phyloP scores from a whole-genome alignment of 1,284 basidiomycete species.

The Malassezia slooffiae region DNA sequence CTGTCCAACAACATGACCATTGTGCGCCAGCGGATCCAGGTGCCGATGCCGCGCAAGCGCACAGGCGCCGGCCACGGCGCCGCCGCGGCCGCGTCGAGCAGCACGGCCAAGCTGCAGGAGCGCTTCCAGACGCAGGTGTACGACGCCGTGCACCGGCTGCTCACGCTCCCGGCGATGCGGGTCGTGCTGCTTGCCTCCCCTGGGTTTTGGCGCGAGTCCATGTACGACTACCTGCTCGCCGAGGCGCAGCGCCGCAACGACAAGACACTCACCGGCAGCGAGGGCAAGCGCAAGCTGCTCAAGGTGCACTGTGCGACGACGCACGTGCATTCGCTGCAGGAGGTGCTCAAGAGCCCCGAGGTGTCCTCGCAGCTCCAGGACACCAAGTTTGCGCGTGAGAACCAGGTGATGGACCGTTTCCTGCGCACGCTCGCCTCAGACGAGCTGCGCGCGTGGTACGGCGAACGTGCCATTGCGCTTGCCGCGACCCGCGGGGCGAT shows the following conservation, averaged over 20 bases:
- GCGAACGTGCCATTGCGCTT: slow-evolving; percentile 79
- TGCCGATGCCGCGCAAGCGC: slow-evolving; percentile 74
- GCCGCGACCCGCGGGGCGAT: slow-evolving; percentile 88
- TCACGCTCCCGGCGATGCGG: slow-evolving; percentile 69
- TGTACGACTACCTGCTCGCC: slow-evolving; percentile 59
- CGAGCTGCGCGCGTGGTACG: slow-evolving; percentile 96
- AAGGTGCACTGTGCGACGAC: slow-evolving; percentile 84
- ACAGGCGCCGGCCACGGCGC: slow-evolving; percentile 36
- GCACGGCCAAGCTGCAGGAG: slow-evolving; percentile 21
- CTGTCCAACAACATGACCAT: slow-evolving; percentile 95
- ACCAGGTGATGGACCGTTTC: slow-evolving; percentile 49
- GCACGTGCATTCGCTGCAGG: slow-evolving; percentile 89
- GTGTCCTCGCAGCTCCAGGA: slow-evolving; percentile 67
- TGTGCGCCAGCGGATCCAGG: slow-evolving; percentile 78
- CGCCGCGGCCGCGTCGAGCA: slow-evolving; percentile 17
- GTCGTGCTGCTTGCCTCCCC: slow-evolving; percentile 93
- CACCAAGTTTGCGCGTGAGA: slow-evolving; percentile 94
- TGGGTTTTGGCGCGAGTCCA: slow-evolving; percentile 83
- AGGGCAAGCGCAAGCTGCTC: slow-evolving; percentile 68
- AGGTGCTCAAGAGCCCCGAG: slow-evolving; percentile 77
- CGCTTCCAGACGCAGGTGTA: slow-evolving; percentile 79
- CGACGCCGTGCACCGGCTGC: slow-evolving; percentile 74
- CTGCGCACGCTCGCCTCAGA: slow-evolving; percentile 82
- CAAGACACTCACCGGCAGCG: slow-evolving; percentile 60
- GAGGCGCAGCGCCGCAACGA: slow-evolving; percentile 58